Conservation (phyloP, 2,329 filamentous ascomycete species). For the Fusarium ambrosium region DNA sequence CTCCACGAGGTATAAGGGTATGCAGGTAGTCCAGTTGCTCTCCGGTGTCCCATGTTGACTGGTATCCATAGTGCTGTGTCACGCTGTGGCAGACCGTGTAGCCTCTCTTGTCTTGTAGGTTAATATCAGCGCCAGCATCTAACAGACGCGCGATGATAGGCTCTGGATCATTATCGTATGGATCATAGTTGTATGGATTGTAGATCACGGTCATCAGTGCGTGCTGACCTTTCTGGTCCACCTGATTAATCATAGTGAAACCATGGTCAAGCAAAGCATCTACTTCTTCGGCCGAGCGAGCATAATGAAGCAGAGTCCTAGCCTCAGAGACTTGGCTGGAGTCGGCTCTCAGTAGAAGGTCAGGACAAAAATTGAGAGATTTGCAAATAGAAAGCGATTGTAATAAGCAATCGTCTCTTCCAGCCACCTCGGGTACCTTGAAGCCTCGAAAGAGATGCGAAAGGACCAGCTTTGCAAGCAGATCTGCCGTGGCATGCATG, state of each 20-base stretch:
- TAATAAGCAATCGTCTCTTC: rapidly evolving
- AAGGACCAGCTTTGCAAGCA: not conserved
- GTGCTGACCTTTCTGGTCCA: not conserved
- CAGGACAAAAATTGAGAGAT: not conserved
- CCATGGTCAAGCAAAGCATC: not conserved
- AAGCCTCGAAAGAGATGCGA: rapidly evolving
- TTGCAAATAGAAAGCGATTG: not conserved
- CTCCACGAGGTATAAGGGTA: not conserved
- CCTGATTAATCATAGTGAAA: not conserved
- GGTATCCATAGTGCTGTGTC: no score
- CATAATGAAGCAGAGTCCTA: not conserved
- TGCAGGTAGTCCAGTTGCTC: not conserved
- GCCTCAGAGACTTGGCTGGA: not conserved
- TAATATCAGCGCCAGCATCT: not conserved
- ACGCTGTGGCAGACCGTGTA: not conserved
- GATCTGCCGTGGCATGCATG: not conserved
- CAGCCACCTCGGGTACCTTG: no score
- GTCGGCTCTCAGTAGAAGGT: not conserved
- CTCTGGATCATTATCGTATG: no score
- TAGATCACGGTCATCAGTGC: not conserved
- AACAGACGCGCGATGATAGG: not conserved
- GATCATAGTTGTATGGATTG: rapidly evolving
- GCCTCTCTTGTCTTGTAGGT: not conserved
- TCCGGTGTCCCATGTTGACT: no score
- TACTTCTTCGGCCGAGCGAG: not conserved